Percentiles rank a stretch among this genome's conserved stretches.
These are phyloP conservation scores for Polyplosphaeria fusca DNA, from an alignment of 495 filamentous ascomycete genomes.

Conservation along the genomic window DNA sequence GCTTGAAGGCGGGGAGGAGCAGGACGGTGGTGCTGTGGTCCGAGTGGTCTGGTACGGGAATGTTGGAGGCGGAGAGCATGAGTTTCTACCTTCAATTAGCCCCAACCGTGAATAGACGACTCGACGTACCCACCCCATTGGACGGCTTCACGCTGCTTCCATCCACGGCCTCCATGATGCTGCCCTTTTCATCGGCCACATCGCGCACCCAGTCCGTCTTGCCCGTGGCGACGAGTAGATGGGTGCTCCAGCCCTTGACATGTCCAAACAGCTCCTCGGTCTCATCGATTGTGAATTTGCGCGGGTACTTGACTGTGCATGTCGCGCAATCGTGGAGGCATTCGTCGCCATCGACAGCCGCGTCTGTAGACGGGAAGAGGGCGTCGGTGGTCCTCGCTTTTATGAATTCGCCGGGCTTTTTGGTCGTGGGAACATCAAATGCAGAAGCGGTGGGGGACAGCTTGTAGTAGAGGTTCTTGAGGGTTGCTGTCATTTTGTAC, in stretches of 20 bases:
- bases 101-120: not conserved
- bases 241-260: slow-evolving; percentile 84
- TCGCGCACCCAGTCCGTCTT: slow-evolving; percentile 93
- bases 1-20: slow-evolving; percentile 80
- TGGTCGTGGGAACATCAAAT: slow-evolving; percentile 13
- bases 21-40: slow-evolving; percentile 71
- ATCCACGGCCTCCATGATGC: slow-evolving; percentile 89
- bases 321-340: slow-evolving; percentile 86
- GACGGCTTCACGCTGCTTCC: slow-evolving; percentile 57
- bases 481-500: slow-evolving; percentile 34
- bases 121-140: slow-evolving; percentile 64
- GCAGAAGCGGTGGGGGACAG: slow-evolving; percentile 33
- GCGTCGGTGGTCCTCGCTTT: slow-evolving; percentile 35
- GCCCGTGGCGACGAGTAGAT: slow-evolving; percentile 87
- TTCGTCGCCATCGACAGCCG: slow-evolving; percentile 78
- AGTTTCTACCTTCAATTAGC: slow-evolving; percentile 55
- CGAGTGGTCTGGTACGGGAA: slow-evolving; percentile 67
- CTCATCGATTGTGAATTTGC: slow-evolving; percentile 71
- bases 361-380: slow-evolving; percentile 65
- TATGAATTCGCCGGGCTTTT: slow-evolving; percentile 32
- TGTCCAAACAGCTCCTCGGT: slow-evolving; percentile 78
- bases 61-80: slow-evolving; percentile 92
- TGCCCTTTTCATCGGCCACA: slow-evolving; percentile 86
- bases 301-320: slow-evolving; percentile 75
- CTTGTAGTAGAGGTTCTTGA: slow-evolving; percentile 37